Conservation (phyloP, 371 early-diverging fungal species). For the Mortierella sp. region DNA sequence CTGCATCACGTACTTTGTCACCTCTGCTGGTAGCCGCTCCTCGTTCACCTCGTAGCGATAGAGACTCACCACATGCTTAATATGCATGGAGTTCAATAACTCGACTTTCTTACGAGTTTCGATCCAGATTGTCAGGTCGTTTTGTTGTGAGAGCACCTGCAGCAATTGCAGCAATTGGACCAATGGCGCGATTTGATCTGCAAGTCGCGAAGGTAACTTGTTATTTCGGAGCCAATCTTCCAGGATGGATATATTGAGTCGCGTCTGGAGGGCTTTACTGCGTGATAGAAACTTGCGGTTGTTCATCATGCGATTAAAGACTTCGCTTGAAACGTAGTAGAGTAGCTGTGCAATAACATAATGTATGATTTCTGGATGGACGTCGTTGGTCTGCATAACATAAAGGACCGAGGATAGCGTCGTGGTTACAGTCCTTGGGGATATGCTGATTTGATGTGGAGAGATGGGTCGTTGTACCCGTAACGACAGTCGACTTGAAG, state of each 20-base stretch:
- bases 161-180: constrained; percentile 87
- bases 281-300: constrained; percentile 82
- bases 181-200: constrained; percentile 68
- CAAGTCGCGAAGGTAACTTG: constrained; percentile 61
- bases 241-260: constrained; percentile 83
- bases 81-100: constrained; percentile 76
- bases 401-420: constrained; percentile 71
- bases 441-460: constrained; percentile 27
- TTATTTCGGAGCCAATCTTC: constrained; percentile 88
- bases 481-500: constrained; percentile 26
- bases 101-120: constrained; percentile 77
- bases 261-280: constrained; percentile 85
- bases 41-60: constrained; percentile 93
- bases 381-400: constrained; percentile 69
- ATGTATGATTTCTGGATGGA: constrained; percentile 79
- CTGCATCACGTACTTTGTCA: constrained; percentile 78
- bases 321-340: constrained; percentile 78
- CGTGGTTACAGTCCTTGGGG: constrained; percentile 74
- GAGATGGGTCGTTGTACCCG: constrained; percentile 22
- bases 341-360: constrained; percentile 81
- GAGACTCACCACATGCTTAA: constrained; percentile 74
- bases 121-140: constrained; percentile 76
- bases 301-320: constrained; percentile 87
- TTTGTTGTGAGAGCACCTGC: constrained; percentile 80
- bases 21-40: constrained; percentile 71